Evolutionary conservation across 768 basidiomycete genomes (phyloP), one percentile per base, ranked within the genome.

Genomic region (Pluteus cervinus): DNA sequence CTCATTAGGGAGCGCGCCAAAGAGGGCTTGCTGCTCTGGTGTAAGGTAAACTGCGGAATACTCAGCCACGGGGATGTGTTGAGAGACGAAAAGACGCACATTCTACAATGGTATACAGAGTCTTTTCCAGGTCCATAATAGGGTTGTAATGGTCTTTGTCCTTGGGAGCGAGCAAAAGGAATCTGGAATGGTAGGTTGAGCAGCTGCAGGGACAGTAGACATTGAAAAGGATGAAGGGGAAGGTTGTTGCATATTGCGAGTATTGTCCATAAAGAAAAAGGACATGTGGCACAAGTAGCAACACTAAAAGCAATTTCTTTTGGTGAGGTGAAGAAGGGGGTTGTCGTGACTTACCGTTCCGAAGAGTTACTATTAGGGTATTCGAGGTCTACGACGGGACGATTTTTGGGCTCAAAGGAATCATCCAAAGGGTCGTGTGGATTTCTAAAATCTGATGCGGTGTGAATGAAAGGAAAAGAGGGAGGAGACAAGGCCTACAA

Each of bases 61-160:
- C 11, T 36, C 26, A 17, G 42, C 54, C 9, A 51, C 37, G 40
- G 26, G 39, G 16, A 15, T 32, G 14, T 4, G 12, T 40, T 38
- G 41, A 15, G 36, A 24, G 26, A 31, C 15, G 24, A 11, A 16
- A 18, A 24, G n/a, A 53, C 75, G 22, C 41, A 84, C 85, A 72
- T 59, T 85, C 74, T 41, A 88, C 60, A 31, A 90, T 87, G 33
- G 77, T 77, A 55, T 79, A 70, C 20, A 91, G 58, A 8, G 80
- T 72, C 42, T 71, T 68, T 61, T 86, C 82, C 23, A 91, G 63
- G 51, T 84, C 84, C 68, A 81, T 72, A 39, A 91, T 81, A 10
- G 88, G 88, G 53, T 86, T 83, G 58, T 89, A 91, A 47, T 89
- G 85, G 48, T 91, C 86, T 47, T 78, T 78, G 65, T 91, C 87